These are phyloP conservation scores for Yarrowia keelungensis DNA, from an alignment of 805 yeast species.

Conservation along the genomic window DNA sequence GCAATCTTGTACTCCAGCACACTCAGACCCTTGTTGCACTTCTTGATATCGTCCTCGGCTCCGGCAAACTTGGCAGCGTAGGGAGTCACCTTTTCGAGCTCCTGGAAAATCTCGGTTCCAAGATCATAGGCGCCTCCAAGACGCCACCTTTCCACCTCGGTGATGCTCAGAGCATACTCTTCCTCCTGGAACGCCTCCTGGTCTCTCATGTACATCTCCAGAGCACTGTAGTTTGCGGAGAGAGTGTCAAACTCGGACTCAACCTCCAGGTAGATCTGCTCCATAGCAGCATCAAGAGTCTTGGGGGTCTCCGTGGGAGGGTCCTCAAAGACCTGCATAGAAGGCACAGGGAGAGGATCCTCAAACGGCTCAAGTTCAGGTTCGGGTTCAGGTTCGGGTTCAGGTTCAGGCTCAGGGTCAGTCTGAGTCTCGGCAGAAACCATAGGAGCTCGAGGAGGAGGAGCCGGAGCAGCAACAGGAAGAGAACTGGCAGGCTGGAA, in stretches of 20 bases:
- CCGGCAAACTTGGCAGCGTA: slow-evolving; percentile 9
- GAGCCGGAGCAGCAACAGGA: not conserved
- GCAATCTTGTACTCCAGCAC: slow-evolving; percentile 23
- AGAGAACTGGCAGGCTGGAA: slow-evolving; percentile 28
- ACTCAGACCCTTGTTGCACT: slow-evolving; percentile 16
- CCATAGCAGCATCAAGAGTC: slow-evolving; percentile 20
- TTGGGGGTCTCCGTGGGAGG: not conserved
- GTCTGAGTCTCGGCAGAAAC: slow-evolving; percentile 31
- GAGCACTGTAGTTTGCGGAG: not conserved
- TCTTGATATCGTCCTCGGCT: slow-evolving; percentile 1
- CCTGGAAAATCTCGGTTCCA: slow-evolving; percentile 1
- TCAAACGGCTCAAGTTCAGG: slow-evolving; percentile 26
- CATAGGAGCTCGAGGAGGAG: slow-evolving; percentile 8
- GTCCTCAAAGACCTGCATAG: slow-evolving; percentile 13
- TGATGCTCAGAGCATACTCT: slow-evolving; percentile 8
- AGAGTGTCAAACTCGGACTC: slow-evolving; percentile 12
- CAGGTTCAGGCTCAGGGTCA: slow-evolving; percentile 2
- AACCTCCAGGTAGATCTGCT: slow-evolving; percentile 24
- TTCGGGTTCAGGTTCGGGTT: slow-evolving; percentile 15
- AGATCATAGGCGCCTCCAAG: slow-evolving; percentile 9
- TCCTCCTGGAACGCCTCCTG: slow-evolving; percentile 15
- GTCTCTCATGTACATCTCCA: slow-evolving; percentile 7
- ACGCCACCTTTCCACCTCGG: slow-evolving; percentile 24
- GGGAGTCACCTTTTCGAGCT: slow-evolving; percentile 13
- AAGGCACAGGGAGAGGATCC: slow-evolving; percentile 12